Evolutionary conservation across 179 eudicot genomes (phyloP).

Genomic region (Actinidia polygama): DNA sequence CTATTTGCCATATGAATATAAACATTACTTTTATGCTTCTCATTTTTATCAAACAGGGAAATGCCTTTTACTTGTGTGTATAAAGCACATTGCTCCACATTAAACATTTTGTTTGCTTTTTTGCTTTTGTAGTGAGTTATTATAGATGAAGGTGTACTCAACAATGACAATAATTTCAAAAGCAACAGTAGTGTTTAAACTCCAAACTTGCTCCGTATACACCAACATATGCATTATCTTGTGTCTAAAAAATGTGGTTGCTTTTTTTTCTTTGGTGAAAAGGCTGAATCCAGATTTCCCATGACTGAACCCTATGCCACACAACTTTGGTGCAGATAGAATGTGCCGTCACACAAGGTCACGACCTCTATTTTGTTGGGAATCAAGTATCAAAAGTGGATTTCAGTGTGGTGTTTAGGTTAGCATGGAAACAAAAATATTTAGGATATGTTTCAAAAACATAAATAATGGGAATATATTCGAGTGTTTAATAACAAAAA

Average conservation of each 20-base stretch:
- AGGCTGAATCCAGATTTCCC: too few relatives aligned
- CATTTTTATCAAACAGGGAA: background rate
- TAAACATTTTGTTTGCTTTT: slow-evolving; percentile 6
- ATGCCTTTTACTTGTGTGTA: background rate
- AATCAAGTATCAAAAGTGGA: too few relatives aligned
- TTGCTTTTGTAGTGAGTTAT: slow-evolving; percentile 70
- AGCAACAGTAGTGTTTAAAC: slow-evolving; percentile 56
- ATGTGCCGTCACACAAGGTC: too few relatives aligned
- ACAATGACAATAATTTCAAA: slow-evolving; percentile 51
- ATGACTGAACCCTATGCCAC: too few relatives aligned
- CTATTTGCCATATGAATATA: background rate
- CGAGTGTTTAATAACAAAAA: too few relatives aligned
- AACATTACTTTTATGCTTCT: background rate
- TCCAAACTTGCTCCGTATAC: background rate
- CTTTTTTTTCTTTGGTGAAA: background rate
- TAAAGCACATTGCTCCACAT: background rate
- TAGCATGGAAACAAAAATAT: too few relatives aligned
- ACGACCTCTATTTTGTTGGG: too few relatives aligned
- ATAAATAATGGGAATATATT: too few relatives aligned
- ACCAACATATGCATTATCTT: background rate
- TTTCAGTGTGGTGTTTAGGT: too few relatives aligned
- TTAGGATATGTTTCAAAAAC: too few relatives aligned
- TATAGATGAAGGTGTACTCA: slow-evolving; percentile 83
- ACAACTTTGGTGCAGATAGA: too few relatives aligned
- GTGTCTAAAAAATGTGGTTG: background rate